phyloP scores from a whole-genome alignment of 2,329 filamentous ascomycete species.

The Arachnopeziza araneosa region DNA sequence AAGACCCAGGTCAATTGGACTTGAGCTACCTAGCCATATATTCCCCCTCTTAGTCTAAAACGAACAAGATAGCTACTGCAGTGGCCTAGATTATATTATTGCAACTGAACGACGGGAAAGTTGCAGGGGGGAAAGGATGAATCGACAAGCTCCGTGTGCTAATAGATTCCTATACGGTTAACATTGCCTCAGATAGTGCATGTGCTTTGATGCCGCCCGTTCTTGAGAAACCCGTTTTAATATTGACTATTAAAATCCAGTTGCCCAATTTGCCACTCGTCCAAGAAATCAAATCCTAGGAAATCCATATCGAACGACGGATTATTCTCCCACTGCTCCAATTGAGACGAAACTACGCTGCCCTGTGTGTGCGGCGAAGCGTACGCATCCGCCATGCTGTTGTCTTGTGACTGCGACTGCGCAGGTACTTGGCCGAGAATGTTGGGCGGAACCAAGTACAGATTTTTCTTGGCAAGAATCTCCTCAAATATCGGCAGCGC shows the following conservation, averaged over 20 bases:
- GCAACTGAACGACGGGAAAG: constrained; percentile 3
- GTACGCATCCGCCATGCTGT: constrained; percentile 6
- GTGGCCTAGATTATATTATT: background rate
- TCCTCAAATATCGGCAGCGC: constrained; percentile 5
- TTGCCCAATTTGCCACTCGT: constrained; percentile 7
- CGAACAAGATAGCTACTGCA: background rate
- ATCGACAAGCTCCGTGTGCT: background rate
- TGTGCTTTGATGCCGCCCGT: constrained; percentile 3
- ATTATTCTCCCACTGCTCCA: constrained; percentile 3
- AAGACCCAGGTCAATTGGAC: constrained; percentile 1
- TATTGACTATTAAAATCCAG: constrained; percentile 5
- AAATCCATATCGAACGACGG: constrained; percentile 4
- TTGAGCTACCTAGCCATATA: constrained; percentile 1
- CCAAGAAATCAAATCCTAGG: constrained; percentile 7
- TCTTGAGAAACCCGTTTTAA: background rate
- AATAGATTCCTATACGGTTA: constrained; percentile 4
- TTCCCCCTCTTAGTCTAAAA: constrained; percentile 1
- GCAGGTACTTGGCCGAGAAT: constrained; percentile 6
- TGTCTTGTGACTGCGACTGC: constrained; percentile 6
- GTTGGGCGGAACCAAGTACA: constrained; percentile 5
- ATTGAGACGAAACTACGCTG: constrained; percentile 6
- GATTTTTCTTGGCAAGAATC: constrained; percentile 8
- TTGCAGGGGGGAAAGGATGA: background rate
- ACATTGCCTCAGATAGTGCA: constrained; percentile 1
- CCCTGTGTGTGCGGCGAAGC: constrained; percentile 4